Conservation (phyloP, 1,284 basidiomycete species). For the Volvariella surrecta region DNA sequence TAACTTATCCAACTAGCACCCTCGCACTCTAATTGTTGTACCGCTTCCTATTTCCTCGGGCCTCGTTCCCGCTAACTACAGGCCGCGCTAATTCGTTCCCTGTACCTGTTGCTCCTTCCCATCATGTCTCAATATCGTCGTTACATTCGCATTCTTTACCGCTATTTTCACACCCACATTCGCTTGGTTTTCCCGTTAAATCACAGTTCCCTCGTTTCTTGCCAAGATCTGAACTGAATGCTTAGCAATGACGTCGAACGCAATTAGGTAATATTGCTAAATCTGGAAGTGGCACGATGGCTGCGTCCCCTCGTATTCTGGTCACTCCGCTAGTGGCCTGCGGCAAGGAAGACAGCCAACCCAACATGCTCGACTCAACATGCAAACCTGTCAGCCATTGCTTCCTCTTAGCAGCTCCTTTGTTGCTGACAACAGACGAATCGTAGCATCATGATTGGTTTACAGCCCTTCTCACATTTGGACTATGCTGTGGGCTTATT, state of each 20-base stretch:
- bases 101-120: too few species aligned
- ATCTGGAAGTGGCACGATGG: not conserved
- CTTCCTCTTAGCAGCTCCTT: not conserved
- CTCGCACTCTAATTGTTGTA: not conserved
- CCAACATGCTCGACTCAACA: conserved; percentile 10
- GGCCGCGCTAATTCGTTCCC: too few species aligned
- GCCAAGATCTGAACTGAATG: not conserved
- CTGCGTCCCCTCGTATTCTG: not conserved
- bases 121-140: too few species aligned
- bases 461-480: conserved; percentile 62
- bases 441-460: conserved; percentile 67
- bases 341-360: too few species aligned
- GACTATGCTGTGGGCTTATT: conserved; percentile 75
- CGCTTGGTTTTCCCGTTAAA: too few species aligned
- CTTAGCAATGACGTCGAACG: not conserved
- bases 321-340: not conserved
- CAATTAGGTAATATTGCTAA: not conserved
- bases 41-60: not conserved
- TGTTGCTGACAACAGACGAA: not conserved
- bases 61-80: too few species aligned
- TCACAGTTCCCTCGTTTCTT: not conserved
- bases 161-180: too few species aligned
- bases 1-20: too few species aligned
- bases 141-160: too few species aligned
- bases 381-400: conserved; percentile 11